Conservation (phyloP, 2,329 filamentous ascomycete species). For the Sclerotinia glacialis region DNA sequence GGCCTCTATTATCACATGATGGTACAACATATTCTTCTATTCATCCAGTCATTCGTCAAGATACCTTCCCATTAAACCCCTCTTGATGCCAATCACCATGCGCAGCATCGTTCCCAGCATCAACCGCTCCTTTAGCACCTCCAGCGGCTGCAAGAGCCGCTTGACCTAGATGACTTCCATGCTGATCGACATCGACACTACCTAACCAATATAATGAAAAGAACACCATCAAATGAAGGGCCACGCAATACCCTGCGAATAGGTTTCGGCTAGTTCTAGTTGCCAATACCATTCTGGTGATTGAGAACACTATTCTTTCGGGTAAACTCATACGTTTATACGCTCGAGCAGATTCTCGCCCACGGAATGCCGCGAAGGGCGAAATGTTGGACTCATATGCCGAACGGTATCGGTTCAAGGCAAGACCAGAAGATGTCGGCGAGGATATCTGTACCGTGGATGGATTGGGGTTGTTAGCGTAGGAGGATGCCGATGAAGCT, state of each 20-base stretch:
- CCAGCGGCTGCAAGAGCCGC: slow-evolving; percentile 47
- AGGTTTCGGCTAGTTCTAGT: slow-evolving; percentile 88
- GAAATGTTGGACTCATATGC: slow-evolving; percentile 95
- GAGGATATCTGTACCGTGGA: slow-evolving; percentile 63
- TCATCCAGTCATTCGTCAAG: slow-evolving; percentile 26
- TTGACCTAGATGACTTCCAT: slow-evolving; percentile 37
- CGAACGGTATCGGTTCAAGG: slow-evolving; percentile 80
- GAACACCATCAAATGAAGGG: slow-evolving; percentile 84
- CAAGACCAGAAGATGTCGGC: slow-evolving; percentile 60
- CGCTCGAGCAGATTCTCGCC: slow-evolving; percentile 85
- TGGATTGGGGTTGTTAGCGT: slow-evolving; percentile 69
- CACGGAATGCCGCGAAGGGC: slow-evolving; percentile 91
- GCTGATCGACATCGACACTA: slow-evolving; percentile 60
- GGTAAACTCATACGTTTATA: slow-evolving; percentile 92
- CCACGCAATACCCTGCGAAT: slow-evolving; percentile 89
- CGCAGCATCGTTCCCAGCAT: slow-evolving; percentile 39
- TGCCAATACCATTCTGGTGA: slow-evolving; percentile 86
- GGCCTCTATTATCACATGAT: slow-evolving; percentile 33
- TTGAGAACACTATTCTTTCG: slow-evolving; percentile 83
- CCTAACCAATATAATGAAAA: slow-evolving; percentile 83
- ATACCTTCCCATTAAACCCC: slow-evolving; percentile 35
- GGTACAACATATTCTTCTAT: slow-evolving; percentile 28
- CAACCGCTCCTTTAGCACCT: slow-evolving; percentile 43
- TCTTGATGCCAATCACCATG: slow-evolving; percentile 64
- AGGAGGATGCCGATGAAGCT: slow-evolving; percentile 62